Conservation (phyloP, 352 stramenopile genomes). For the Elongisporangium undulatum region DNA sequence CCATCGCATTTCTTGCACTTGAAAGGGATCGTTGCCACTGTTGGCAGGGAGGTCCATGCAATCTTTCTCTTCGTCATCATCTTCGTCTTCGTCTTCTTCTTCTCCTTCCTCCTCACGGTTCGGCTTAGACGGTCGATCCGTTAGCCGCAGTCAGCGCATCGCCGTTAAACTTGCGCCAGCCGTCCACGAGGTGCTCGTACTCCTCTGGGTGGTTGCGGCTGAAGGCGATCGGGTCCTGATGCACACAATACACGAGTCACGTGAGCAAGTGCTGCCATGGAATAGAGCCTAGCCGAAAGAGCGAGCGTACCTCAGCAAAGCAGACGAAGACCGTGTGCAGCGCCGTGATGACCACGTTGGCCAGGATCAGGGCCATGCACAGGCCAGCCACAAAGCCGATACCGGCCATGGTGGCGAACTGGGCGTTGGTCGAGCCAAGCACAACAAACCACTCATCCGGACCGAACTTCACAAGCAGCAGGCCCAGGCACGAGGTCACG, state of each 20-base stretch:
- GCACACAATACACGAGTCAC: slow-evolving; percentile 3
- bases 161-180: slow-evolving; percentile 80
- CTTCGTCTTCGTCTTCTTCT: not conserved
- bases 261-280: slow-evolving; percentile 9
- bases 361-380: slow-evolving; percentile 81
- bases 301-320: slow-evolving; percentile 66
- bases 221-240: slow-evolving; percentile 73
- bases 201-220: slow-evolving; percentile 79
- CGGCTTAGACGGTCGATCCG: slow-evolving; percentile 58
- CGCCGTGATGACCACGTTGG: slow-evolving; percentile 77
- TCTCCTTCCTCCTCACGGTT: not conserved
- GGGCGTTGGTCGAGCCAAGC: slow-evolving; percentile 36
- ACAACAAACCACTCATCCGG: slow-evolving; percentile 51
- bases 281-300: not conserved
- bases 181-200: slow-evolving; percentile 70
- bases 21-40: not conserved
- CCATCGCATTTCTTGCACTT: not conserved
- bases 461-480: slow-evolving; percentile 68
- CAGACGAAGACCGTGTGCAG: slow-evolving; percentile 87
- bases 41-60: not conserved
- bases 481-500: slow-evolving; percentile 52
- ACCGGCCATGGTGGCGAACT: slow-evolving; percentile 52
- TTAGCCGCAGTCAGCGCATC: slow-evolving; percentile 70
- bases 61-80: not conserved
- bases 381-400: slow-evolving; percentile 80